A percentile compares a stretch with the other conserved stretches of the same genome.
Conservation (phyloP, 2,329 filamentous ascomycete species). For the Hypoxylon sp. region DNA sequence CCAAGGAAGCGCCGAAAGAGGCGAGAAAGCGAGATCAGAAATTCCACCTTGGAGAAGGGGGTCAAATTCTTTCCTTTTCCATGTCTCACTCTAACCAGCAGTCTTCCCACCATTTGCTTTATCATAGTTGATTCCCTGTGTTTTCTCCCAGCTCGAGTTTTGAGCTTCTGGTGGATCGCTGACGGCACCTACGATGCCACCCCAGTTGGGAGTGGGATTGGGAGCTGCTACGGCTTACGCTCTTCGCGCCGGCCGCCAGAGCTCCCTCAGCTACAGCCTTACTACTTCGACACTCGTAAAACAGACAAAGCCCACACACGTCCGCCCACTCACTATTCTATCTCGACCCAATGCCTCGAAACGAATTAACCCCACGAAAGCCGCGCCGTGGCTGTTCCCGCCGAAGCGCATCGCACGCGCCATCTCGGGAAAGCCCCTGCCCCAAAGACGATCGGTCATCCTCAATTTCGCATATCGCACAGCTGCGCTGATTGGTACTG, state of each 20-base stretch:
- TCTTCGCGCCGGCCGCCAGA: conserved; percentile 39
- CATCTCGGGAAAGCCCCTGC: conserved; percentile 65
- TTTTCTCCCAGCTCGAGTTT: not conserved
- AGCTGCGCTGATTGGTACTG: conserved; percentile 79
- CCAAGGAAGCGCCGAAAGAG: conserved; percentile 37
- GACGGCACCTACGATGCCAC: conserved; percentile 39
- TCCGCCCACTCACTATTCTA: conserved; percentile 40
- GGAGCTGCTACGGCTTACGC: conserved; percentile 41
- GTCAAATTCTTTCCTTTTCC: not conserved
- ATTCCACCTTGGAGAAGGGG: not conserved
- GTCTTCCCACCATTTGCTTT: conserved; percentile 9
- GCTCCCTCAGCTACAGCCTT: conserved; percentile 33
- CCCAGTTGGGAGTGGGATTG: conserved; percentile 33
- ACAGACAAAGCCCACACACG: conserved; percentile 20
- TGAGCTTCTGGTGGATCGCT: not conserved
- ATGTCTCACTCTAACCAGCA: not conserved
- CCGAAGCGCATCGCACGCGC: conserved; percentile 51
- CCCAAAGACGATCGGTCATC: conserved; percentile 60
- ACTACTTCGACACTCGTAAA: conserved; percentile 22
- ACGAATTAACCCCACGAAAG: conserved; percentile 21
- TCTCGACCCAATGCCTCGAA: conserved; percentile 32
- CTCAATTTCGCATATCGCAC: conserved; percentile 74
- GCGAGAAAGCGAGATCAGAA: conserved; percentile 17
- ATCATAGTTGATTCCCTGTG: conserved; percentile 27
- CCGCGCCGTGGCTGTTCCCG: conserved; percentile 41